A percentile compares a stretch with the other conserved stretches of the same genome.
phyloP scores from a whole-genome alignment of 768 basidiomycete genomes.

The Ramaria rubella region DNA sequence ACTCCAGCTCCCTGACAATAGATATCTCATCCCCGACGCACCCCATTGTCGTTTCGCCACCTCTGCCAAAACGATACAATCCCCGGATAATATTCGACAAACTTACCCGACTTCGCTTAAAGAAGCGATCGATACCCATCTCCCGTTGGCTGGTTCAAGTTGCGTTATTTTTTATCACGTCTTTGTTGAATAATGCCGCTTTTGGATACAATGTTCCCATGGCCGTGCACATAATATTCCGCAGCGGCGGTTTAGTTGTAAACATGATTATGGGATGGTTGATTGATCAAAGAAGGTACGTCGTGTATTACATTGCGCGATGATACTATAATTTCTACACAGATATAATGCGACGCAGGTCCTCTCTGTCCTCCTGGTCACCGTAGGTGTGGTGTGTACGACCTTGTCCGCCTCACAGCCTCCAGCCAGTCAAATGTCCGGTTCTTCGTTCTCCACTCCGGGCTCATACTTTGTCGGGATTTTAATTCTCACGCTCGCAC shows the following conservation, averaged over 20 bases:
- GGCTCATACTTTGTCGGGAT: slow-evolving; percentile 65
- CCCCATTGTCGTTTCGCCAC: slow-evolving; percentile 16
- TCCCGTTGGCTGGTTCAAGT: slow-evolving; percentile 74
- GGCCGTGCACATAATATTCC: slow-evolving; percentile 90
- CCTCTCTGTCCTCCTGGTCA: slow-evolving; percentile 72
- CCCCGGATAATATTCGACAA: background rate
- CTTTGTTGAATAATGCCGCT: slow-evolving; percentile 84
- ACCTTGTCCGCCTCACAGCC: slow-evolving; percentile 64
- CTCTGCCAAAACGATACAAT: background rate
- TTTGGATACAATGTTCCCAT: slow-evolving; percentile 85
- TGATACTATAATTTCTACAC: slow-evolving; percentile 7
- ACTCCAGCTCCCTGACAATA: background rate
- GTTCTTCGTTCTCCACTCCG: slow-evolving; percentile 17
- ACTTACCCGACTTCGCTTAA: slow-evolving; percentile 33
- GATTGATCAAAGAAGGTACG: slow-evolving; percentile 56
- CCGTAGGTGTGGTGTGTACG: slow-evolving; percentile 68
- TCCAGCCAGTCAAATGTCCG: slow-evolving; percentile 3
- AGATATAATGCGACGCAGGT: slow-evolving; percentile 64
- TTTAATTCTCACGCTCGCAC: slow-evolving; percentile 62
- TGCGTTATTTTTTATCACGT: slow-evolving; percentile 69
- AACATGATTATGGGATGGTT: slow-evolving; percentile 78
- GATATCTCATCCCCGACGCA: slow-evolving; percentile 1
- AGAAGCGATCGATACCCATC: slow-evolving; percentile 62
- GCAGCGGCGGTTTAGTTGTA: slow-evolving; percentile 80
- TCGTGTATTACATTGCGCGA: slow-evolving; percentile 6